These are phyloP conservation scores for Rhizophora apiculata DNA, from an alignment of 345 rosid genomes.

Conservation along the genomic window DNA sequence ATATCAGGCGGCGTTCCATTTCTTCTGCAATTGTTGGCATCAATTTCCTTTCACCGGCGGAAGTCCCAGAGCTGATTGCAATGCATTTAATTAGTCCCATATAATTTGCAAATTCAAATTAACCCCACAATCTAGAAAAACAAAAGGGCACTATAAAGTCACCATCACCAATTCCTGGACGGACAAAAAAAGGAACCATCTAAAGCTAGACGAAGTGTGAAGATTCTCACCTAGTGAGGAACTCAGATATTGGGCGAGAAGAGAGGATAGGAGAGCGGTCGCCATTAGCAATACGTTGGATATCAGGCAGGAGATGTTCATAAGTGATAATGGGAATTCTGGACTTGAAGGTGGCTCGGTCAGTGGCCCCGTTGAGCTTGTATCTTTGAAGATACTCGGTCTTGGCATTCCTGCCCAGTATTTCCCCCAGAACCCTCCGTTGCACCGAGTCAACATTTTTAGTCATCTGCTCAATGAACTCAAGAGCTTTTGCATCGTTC, in stretches of 20 bases:
- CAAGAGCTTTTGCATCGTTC: conserved; percentile 71
- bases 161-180: no score
- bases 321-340: conserved; percentile 72
- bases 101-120: neutral
- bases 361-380: conserved; percentile 54
- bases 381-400: conserved; percentile 71
- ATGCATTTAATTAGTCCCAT: neutral
- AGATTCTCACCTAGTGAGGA: conserved; percentile 73
- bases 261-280: conserved; percentile 83
- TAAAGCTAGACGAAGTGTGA: neutral
- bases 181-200: neutral
- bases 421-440: conserved; percentile 56
- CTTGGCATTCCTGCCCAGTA: conserved; percentile 53
- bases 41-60: conserved; percentile 95
- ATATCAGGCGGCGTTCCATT: conserved; percentile 79
- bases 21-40: conserved; percentile 95
- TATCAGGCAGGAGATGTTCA: conserved; percentile 82
- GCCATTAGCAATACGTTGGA: conserved; percentile 92
- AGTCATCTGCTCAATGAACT: conserved; percentile 75
- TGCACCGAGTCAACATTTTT: conserved; percentile 64
- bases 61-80: conserved; percentile 80
- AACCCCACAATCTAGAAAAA: no score
- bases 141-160: neutral
- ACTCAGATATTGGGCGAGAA: conserved; percentile 85
- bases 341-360: conserved; percentile 63